Evolutionary conservation across 768 basidiomycete genomes (phyloP).

Genomic region (Neoboletus brunneissimus): DNA sequence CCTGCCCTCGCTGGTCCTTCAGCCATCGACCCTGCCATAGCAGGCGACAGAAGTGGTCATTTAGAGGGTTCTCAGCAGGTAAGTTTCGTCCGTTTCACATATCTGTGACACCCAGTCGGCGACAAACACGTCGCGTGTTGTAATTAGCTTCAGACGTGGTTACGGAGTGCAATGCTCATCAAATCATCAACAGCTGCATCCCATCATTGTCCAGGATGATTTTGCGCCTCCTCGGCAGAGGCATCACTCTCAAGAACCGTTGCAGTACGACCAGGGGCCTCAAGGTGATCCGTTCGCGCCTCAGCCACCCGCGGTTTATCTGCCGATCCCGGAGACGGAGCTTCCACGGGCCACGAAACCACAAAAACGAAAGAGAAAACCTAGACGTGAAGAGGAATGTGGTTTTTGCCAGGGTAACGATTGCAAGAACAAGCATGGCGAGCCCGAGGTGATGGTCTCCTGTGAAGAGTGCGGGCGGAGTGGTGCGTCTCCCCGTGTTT

Average conservation of each 20-base stretch:
- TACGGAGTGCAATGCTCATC: constrained; percentile 20
- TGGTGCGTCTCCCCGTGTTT: constrained; percentile 45
- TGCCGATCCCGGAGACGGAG: constrained; percentile 45
- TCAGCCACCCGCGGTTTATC: constrained; percentile 51
- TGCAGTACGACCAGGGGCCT: constrained; percentile 69
- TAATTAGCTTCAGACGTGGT: constrained; percentile 31
- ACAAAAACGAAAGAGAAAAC: constrained; percentile 45
- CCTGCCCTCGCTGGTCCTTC: constrained; percentile 55
- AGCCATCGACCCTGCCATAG: constrained; percentile 53
- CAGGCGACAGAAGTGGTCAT: constrained; percentile 26
- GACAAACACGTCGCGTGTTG: constrained; percentile 72
- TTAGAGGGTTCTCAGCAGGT: constrained; percentile 33
- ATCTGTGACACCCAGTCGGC: constrained; percentile 19
- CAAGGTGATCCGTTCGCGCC: constrained; percentile 84
- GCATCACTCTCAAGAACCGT: constrained; percentile 33
- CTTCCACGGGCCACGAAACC: constrained; percentile 42
- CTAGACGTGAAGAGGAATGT: constrained; percentile 62
- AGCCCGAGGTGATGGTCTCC: constrained; percentile 68
- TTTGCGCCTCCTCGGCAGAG: constrained; percentile 12
- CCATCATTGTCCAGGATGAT: constrained; percentile 32
- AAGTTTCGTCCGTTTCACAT: constrained; percentile 29
- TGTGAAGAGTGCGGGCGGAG: constrained; percentile 83
- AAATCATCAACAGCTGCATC: constrained; percentile 22
- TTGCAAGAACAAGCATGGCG: constrained; percentile 50
- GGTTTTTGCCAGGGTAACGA: constrained; percentile 76